Evolutionary conservation across 2,329 filamentous ascomycete species (phyloP).

Genomic region (Aspergillus piperis): DNA sequence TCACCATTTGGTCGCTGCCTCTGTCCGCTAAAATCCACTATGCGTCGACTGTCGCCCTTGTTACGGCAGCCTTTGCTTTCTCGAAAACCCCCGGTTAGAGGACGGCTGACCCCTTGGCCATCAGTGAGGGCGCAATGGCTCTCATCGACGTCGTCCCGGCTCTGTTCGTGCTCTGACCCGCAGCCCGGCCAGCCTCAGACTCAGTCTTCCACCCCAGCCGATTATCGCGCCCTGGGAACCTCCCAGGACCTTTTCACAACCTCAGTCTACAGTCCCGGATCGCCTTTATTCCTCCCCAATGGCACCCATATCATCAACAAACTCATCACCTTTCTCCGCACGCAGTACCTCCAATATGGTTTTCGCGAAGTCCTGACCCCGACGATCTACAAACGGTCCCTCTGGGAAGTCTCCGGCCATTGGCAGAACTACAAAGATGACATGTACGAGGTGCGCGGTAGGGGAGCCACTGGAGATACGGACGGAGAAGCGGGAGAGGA

Average conservation of each 20-base stretch:
- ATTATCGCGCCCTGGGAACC: constrained; percentile 54
- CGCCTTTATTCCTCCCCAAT: constrained; percentile 79
- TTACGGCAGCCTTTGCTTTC: constrained; percentile 11
- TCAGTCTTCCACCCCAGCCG: constrained; percentile 42
- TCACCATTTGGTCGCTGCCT: background rate
- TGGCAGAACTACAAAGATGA: constrained; percentile 89
- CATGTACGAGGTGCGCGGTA: constrained; percentile 76
- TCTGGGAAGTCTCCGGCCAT: constrained; percentile 85
- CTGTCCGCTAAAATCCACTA: constrained; percentile 7
- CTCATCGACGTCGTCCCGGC: constrained; percentile 23
- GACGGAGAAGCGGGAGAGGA: constrained; percentile 57
- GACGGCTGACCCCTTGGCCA: background rate
- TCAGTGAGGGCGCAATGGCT: constrained; percentile 23
- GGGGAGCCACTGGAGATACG: constrained; percentile 49
- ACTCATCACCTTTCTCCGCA: constrained; percentile 76
- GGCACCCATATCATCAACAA: constrained; percentile 83
- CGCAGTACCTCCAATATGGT: constrained; percentile 80
- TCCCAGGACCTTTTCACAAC: constrained; percentile 75
- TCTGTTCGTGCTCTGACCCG: constrained; percentile 33
- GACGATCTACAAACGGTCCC: constrained; percentile 83
- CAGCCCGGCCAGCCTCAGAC: constrained; percentile 17
- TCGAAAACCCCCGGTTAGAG: background rate
- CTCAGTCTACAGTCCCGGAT: constrained; percentile 78
- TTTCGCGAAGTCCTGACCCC: constrained; percentile 88
- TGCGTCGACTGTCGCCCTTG: constrained; percentile 23